A percentile compares a stretch with the other conserved stretches of the same genome.
These are phyloP conservation scores for Carex arenaria DNA, from an alignment of 202 grass and related monocot genomes.

Conservation along the genomic window DNA sequence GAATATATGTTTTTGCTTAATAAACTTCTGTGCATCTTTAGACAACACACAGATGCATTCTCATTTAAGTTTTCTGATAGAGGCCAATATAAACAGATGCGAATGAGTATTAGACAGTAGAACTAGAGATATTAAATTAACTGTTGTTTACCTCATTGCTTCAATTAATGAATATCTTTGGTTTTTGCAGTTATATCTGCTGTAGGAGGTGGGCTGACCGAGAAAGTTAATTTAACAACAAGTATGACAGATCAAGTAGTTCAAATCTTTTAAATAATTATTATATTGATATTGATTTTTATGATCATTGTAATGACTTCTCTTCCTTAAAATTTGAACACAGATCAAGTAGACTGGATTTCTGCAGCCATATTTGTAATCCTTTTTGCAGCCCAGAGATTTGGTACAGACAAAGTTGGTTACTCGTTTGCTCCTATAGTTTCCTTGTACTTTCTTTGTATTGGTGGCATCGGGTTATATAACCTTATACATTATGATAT, in stretches of 20 bases:
- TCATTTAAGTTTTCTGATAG: too few species aligned
- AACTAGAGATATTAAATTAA: neutral
- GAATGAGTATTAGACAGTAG: too few species aligned
- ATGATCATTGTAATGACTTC: neutral
- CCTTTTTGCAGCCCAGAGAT: constrained; percentile 54
- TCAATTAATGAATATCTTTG: neutral
- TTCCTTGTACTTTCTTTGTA: constrained; percentile 59
- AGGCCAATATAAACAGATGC: too few species aligned
- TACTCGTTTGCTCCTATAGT: constrained; percentile 73
- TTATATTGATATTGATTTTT: neutral
- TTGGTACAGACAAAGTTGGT: constrained; percentile 76
- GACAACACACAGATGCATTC: neutral
- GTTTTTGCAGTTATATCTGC: constrained; percentile 67
- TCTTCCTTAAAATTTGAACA: neutral
- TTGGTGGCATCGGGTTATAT: constrained; percentile 56
- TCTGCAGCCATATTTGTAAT: constrained; percentile 55
- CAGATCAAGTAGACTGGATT: constrained; percentile 55
- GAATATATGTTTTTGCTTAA: too few species aligned
- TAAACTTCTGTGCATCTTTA: neutral
- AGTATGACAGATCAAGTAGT: constrained; percentile 37
- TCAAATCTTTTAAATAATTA: neutral
- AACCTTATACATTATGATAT: constrained; percentile 54
- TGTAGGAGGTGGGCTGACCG: constrained; percentile 56
- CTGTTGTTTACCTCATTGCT: neutral
- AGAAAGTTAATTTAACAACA: constrained; percentile 47